A percentile compares a stretch with the other conserved stretches of the same genome.
Evolutionary conservation across 176 grass and related monocot species (phyloP).

Genomic region (Tuctoria greenei): DNA sequence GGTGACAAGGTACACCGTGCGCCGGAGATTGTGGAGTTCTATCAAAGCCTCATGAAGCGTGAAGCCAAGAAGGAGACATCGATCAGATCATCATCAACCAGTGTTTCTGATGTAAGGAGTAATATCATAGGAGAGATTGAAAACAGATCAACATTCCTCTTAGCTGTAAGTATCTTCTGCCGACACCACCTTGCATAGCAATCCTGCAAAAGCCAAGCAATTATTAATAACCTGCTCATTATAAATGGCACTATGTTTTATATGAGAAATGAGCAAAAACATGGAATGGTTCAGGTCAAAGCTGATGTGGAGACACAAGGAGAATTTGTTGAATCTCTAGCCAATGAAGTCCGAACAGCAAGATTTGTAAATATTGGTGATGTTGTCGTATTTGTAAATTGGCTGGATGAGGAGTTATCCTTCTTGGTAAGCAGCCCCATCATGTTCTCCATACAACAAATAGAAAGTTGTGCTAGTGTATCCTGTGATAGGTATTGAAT

Average conservation of each 20-base stretch:
- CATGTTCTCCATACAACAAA: neutral
- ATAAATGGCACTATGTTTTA: neutral
- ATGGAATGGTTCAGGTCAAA: slow-evolving; percentile 70
- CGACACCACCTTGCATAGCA: neutral
- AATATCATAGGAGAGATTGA: slow-evolving; percentile 96
- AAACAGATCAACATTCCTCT: slow-evolving; percentile 86
- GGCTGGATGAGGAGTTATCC: slow-evolving; percentile 94
- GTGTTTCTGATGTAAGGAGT: slow-evolving; percentile 67
- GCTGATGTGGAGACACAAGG: slow-evolving; percentile 96
- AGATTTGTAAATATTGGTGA: slow-evolving; percentile 65
- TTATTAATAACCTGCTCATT: slow-evolving; percentile 1
- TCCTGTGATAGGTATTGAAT: neutral
- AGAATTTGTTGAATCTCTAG: slow-evolving; percentile 74
- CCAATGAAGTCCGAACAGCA: slow-evolving; percentile 43
- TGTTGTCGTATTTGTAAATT: slow-evolving; percentile 76
- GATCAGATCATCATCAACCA: slow-evolving; percentile 54
- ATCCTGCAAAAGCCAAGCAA: slow-evolving; percentile 15
- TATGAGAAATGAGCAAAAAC: slow-evolving; percentile 25
- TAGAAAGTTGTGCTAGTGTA: neutral
- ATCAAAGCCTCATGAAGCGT: slow-evolving; percentile 95
- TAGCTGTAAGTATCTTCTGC: slow-evolving; percentile 71
- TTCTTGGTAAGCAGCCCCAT: slow-evolving; percentile 67
- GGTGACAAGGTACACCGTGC: slow-evolving; percentile 88
- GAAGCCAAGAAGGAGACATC: slow-evolving; percentile 81
- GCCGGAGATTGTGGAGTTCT: slow-evolving; percentile 86